Base-by-base conservation (phyloP, 106 monocot genomes). In the Allium fistulosum region DNA sequence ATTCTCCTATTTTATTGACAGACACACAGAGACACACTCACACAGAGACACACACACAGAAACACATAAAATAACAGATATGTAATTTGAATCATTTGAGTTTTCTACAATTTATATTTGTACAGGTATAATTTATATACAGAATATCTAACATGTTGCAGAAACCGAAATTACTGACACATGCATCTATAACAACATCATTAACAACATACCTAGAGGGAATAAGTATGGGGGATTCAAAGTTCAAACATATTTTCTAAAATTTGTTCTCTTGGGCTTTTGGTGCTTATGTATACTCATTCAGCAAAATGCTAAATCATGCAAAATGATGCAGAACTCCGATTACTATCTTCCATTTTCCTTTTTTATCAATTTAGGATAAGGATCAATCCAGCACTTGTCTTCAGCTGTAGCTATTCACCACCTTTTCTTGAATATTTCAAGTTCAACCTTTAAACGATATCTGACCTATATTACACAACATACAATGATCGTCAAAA, bases 361-460 rank as follows among this genome's bases (percentile, higher is more conserved):
- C 60, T 75, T 69, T 6, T 61, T 16, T 63, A 9, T 28, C 37
- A 72, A 47, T 69, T 78, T 28, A 0, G 79, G 58, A 45, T 82
- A 94, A 17, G 81, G 89, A 58, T 94, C 90, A 2, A 46, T 76
- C 90, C 94, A 94, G 53, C 84, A 84, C 49, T 61, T 49, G 53
- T 94, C 94, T 12, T 82, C 65, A 51, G 18, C 57, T 18, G 45
- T 67, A 13, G 90, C 90, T 13, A 49, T 74, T 55, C 75, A 47
- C 87, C 90, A 86, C 78, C 90, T 82, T 71, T 67, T 57, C n/a
- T 45, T 76, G 57, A 94, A 89, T 12, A 82, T 76, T 53, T 75
- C 62, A 28, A 84, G 62, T 63, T 90, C 94, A 3, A 70, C 68
- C 57, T 78, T 80, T 22, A 89, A 87, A 16, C 84, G 73, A 22